Evolutionary conservation across 2,329 filamentous ascomycete species (phyloP), one percentile per base, ranked within the genome.

Genomic region (Pseudonectria buxi): DNA sequence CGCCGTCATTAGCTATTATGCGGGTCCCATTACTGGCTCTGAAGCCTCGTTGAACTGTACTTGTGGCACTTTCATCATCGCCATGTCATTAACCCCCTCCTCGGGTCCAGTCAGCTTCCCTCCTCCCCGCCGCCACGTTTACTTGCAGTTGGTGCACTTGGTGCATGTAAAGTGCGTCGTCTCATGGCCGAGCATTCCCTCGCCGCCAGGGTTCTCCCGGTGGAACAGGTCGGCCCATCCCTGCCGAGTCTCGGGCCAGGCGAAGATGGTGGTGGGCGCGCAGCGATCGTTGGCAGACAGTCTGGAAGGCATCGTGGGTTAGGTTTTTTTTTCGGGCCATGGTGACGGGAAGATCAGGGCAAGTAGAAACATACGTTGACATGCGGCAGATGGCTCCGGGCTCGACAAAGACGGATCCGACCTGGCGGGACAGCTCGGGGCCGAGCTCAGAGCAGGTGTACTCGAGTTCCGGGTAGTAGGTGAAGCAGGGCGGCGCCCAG

Each of bases 101-200:
- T n/a, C n/a, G n/a, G n/a, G n/a, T n/a, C n/a, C n/a, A n/a, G n/a
- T n/a, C n/a, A n/a, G n/a, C n/a, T n/a, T 9, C 18, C 18, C 18
- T 22, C 18, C 18, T 22, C 18, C 9, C 5, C 18, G 5, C 18
- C 18, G 18, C 18, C 18, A 22, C 18, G 18, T 9, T 9, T 22
- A 22, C 9, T 22, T 32, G 10, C 50, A 53, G 12, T 49, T 53
- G 7, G 45, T 49, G 24, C 50, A 53, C 28, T 38, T 28, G 7
- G 50, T 36, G 28, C 50, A 53, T 2, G 47, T 53, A 29, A 53
- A 53, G 24, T 53, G 45, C n/a, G 50, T 53, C n/a, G 42, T 45
- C 24, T 35, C 35, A 25, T 30, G 26, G 5, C 40, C 50, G 26
- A 50, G 45, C 13, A 36, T 36, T 13, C 37, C 42, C 9, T 42